These are phyloP conservation scores for Aspergillus sclerotioniger DNA, from an alignment of 495 filamentous ascomycete species.

Conservation along the genomic window DNA sequence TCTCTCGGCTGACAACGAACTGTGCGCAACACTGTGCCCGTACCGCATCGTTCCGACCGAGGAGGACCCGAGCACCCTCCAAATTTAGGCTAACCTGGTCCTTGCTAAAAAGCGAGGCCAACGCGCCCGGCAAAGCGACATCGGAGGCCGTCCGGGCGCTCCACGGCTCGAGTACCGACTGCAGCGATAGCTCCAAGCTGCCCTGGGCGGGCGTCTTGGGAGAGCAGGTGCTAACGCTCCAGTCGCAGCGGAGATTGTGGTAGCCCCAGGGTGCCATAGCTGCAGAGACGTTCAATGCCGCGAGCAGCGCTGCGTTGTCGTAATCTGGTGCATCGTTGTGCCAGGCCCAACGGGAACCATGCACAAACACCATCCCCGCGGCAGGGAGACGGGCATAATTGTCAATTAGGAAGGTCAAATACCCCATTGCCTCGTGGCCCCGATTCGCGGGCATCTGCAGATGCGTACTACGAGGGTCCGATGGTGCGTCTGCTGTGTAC, in stretches of 20 bases:
- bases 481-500: conserved; percentile 56
- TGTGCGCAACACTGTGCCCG: conserved; percentile 48
- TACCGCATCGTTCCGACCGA: conserved; percentile 33
- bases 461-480: conserved; percentile 24
- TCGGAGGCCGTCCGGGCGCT: conserved; percentile 41
- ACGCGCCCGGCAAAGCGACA: conserved; percentile 28
- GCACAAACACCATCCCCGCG: conserved; percentile 42
- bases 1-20: conserved; percentile 38
- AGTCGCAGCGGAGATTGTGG: conserved; percentile 48
- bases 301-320: conserved; percentile 41
- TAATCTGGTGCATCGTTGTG: conserved; percentile 44
- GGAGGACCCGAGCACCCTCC: conserved; percentile 5
- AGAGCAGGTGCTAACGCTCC: conserved; percentile 41
- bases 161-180: conserved; percentile 37
- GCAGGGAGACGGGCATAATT: conserved; percentile 59
- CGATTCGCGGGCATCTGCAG: conserved; percentile 63
- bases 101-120: conserved; percentile 36
- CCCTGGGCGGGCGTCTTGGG: conserved; percentile 33
- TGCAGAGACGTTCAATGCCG: conserved; percentile 27
- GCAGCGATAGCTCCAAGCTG: conserved; percentile 36
- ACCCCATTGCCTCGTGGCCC: conserved; percentile 67
- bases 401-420: conserved; percentile 66
- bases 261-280: conserved; percentile 38
- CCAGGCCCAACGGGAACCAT: conserved; percentile 45
- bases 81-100: background rate